Conservation (phyloP, 1,284 basidiomycete species). For the Ustilago cynodontis region DNA sequence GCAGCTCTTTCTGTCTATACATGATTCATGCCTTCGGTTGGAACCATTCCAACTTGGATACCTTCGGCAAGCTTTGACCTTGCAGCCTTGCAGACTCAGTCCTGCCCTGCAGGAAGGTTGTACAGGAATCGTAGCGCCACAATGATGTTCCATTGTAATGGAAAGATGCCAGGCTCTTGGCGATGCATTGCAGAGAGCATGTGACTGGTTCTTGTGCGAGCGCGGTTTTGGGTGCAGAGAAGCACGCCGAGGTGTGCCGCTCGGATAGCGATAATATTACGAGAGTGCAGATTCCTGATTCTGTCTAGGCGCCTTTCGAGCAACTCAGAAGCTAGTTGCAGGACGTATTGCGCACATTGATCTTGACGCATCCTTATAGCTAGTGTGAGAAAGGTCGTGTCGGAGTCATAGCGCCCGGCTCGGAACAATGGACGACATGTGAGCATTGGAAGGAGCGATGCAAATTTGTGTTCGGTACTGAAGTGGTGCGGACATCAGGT, state of each 20-base stretch:
- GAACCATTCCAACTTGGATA: background rate
- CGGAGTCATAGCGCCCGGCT: background rate
- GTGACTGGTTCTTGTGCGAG: too few species aligned
- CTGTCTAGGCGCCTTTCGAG: background rate
- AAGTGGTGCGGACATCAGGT: too few species aligned
- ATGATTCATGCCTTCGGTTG: slow-evolving; percentile 7
- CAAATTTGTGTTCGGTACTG: too few species aligned
- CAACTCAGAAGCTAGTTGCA: slow-evolving; percentile 10
- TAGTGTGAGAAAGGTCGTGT: background rate
- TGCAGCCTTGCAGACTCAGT: background rate
- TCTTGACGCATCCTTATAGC: background rate
- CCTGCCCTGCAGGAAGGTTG: background rate
- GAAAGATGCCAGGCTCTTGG: background rate
- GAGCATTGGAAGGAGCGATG: background rate
- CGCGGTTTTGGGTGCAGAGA: background rate
- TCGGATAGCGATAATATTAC: too few species aligned
- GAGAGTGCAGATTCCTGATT: background rate
- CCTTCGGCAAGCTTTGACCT: background rate
- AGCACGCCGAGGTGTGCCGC: background rate
- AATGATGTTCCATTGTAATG: background rate
- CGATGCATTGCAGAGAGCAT: background rate
- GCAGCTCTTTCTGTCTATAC: background rate
- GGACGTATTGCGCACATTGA: background rate
- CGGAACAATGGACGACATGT: background rate
- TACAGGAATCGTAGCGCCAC: background rate